Conservation (phyloP, 768 basidiomycete species). For the Rhizopogon vinicolor region DNA sequence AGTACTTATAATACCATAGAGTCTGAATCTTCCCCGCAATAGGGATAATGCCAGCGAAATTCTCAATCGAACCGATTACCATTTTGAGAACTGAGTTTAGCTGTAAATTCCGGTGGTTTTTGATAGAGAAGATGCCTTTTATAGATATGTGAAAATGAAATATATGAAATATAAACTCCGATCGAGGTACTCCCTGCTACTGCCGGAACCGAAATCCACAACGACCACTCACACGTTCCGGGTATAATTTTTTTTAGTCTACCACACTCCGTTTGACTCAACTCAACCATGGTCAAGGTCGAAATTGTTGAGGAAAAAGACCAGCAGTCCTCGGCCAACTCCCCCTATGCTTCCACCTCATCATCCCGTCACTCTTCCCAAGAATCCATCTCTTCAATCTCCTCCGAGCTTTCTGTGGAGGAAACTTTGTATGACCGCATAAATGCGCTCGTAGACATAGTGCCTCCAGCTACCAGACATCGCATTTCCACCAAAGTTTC, state of each 20-base stretch:
- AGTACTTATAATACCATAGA: slow-evolving; percentile 9
- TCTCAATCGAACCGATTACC: neutral
- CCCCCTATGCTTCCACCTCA: slow-evolving; percentile 71
- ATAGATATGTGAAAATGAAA: neutral
- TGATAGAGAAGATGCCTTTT: neutral
- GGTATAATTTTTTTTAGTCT: slow-evolving; percentile 2
- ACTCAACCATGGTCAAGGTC: slow-evolving; percentile 80
- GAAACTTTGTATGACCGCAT: slow-evolving; percentile 88
- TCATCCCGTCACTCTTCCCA: slow-evolving; percentile 68
- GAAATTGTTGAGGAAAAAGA: slow-evolving; percentile 86
- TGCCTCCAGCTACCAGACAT: slow-evolving; percentile 87
- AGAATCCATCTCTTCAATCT: slow-evolving; percentile 74
- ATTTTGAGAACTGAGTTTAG: neutral
- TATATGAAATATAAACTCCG: neutral
- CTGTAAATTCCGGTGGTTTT: neutral
- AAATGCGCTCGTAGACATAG: slow-evolving; percentile 90
- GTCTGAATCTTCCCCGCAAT: neutral
- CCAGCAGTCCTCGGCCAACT: slow-evolving; percentile 40
- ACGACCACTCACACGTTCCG: slow-evolving; percentile 14
- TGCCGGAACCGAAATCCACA: slow-evolving; percentile 25
- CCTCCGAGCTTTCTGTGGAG: slow-evolving; percentile 64
- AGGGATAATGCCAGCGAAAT: neutral
- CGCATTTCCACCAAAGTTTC: slow-evolving; percentile 58
- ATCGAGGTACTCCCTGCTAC: neutral
- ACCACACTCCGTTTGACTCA: slow-evolving; percentile 5